Base-by-base conservation (phyloP, 345 rosid genomes). In the Melaleuca quinquenervia region DNA sequence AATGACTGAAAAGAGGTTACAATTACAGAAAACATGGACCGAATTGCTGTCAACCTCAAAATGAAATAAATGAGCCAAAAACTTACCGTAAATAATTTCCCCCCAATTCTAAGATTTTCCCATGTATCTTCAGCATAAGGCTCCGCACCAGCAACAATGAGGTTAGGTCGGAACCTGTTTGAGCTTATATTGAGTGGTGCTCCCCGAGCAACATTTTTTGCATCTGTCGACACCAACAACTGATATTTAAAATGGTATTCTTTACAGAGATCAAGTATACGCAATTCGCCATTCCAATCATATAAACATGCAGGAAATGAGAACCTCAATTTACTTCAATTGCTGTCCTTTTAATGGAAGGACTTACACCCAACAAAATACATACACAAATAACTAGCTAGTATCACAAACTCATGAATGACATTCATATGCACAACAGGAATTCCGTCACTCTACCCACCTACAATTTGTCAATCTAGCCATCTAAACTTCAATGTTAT, bases 61-160 rank as follows among this genome's bases (percentile, higher is more conserved):
- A 60, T 50, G 29, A 49, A 84, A 84, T 49, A 50, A 60, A 62
- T 55, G 52, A 74, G 83, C 50, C 18, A 44, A 82, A 48, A 53
- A 93, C 97, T 87, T 91, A 95, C 98, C 0, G 88, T 90, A 85
- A 97, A 96, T 88, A 58, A 58, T 26, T 87, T 88, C 85, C 88
- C 88, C 58, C 98, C 98, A 78, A 96, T 92, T 86, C 89, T 88
- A 83, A 97, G 91, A 87, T 87, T 91, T 89, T 82, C 89, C 99
- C 98, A 97, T 82, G 91, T 87, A 91, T 97, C 98, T 94, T 97
- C 98, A 5, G 93, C 91, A 56, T 94, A 96, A 49, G 99, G 95
- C 87, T 94, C 91, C 83, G 94, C 96, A 82, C 99, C 98, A 12
- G 95, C 88, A 87, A 95, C 52, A 53, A 95, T 90, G 86, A 97